Percentiles rank a stretch among this genome's conserved stretches.
Evolutionary conservation across 805 yeast species (phyloP).

Genomic region (Starmerella etchellsii): DNA sequence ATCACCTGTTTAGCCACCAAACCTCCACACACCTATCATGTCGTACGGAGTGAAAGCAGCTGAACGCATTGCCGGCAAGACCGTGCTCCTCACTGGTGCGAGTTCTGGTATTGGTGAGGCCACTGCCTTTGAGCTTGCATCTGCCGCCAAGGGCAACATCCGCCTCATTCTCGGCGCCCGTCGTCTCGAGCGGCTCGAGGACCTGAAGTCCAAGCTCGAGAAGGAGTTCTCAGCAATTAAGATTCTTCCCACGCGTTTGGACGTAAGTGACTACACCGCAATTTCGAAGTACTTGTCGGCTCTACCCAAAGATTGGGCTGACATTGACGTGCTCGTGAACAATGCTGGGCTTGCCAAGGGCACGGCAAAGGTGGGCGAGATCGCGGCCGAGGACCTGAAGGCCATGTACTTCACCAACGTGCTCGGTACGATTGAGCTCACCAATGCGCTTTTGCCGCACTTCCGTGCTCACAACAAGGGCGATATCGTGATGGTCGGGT

Average conservation of each 20-base stretch:
- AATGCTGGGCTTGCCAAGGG: conserved; percentile 68
- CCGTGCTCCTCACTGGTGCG: conserved; percentile 86
- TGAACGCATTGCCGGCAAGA: conserved; percentile 66
- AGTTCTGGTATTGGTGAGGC: conserved; percentile 92
- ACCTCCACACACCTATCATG: conserved; percentile 14
- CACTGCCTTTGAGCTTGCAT: conserved; percentile 78
- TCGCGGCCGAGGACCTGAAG: conserved; percentile 49
- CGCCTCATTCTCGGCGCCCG: conserved; percentile 69
- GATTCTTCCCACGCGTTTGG: conserved; percentile 39
- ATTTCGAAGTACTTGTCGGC: conserved; percentile 39
- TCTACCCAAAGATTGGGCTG: conserved; percentile 43
- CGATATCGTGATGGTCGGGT: conserved; percentile 53
- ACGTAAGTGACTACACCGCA: conserved; percentile 42
- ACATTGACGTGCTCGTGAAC: conserved; percentile 46
- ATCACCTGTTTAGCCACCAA: too few species aligned
- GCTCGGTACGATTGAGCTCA: conserved; percentile 66
- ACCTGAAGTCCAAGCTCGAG: conserved; percentile 37
- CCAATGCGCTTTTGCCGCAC: conserved; percentile 63
- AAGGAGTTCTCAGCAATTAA: conserved; percentile 36
- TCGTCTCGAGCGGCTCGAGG: conserved; percentile 48
- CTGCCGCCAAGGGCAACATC: conserved; percentile 55
- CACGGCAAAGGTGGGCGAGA: conserved; percentile 57
- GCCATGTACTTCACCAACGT: conserved; percentile 82
- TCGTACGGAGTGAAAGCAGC: conserved; percentile 61
- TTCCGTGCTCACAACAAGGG: conserved; percentile 55